These are phyloP conservation scores for Neofusicoccum cordaticola DNA, from an alignment of 2,329 filamentous ascomycete genomes.

Conservation along the genomic window DNA sequence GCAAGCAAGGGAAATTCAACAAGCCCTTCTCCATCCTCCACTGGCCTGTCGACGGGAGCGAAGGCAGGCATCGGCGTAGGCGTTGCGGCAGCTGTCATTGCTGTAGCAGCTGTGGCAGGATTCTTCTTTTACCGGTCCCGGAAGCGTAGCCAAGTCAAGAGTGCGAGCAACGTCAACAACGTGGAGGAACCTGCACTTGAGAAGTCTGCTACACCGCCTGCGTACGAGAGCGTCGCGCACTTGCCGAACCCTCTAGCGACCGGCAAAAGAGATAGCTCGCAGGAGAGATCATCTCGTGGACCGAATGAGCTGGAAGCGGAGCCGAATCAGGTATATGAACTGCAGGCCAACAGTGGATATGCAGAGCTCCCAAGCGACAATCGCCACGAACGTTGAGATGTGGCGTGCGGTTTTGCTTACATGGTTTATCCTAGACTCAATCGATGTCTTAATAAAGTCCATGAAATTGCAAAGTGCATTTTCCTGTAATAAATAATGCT, in stretches of 20 bases:
- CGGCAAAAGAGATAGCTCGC: not conserved
- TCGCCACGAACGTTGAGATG: no score
- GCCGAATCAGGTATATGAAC: not conserved
- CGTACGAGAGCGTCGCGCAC: no score
- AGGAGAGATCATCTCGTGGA: not conserved
- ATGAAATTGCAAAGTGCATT: no score
- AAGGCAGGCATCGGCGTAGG: not conserved
- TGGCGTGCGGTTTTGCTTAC: no score
- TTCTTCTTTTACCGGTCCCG: not conserved
- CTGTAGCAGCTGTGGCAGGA: not conserved
- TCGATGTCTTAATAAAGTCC: no score
- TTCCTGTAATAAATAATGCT: no score
- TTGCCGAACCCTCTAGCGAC: no score
- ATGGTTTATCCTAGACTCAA: no score
- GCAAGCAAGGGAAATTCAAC: not conserved
- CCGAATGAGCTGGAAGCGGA: not conserved
- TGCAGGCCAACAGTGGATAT: not conserved
- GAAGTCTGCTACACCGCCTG: not conserved
- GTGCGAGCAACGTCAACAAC: not conserved
- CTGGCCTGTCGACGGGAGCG: not conserved
- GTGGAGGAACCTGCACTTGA: not conserved
- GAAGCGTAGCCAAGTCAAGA: not conserved
- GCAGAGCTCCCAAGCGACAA: not conserved
- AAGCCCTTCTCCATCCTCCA: not conserved
- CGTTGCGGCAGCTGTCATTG: not conserved